phyloP scores from a whole-genome alignment of 192 early-diverging fungal genomes.

The Mycoemilia scoparia region DNA sequence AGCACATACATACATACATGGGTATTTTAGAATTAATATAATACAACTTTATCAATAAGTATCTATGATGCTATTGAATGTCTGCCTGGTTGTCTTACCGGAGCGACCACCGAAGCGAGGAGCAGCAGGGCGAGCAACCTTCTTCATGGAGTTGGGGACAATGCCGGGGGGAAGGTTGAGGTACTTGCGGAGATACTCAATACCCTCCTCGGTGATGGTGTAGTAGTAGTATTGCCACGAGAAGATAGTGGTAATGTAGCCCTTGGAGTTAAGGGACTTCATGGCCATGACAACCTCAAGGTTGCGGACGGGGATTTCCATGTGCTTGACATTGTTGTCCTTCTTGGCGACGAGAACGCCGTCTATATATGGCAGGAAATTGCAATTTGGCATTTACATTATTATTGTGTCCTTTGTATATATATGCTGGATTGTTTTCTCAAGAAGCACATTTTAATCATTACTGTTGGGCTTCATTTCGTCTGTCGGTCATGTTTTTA shows the following conservation, averaged over 20 bases:
- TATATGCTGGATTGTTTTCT: slow-evolving; percentile 18
- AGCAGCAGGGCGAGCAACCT: slow-evolving; percentile 59
- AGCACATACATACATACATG: slow-evolving; percentile 1
- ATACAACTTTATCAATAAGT: not conserved
- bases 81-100: slow-evolving; percentile 29
- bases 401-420: not conserved
- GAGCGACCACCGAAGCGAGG: slow-evolving; percentile 45
- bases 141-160: slow-evolving; percentile 93
- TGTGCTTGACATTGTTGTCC: slow-evolving; percentile 95
- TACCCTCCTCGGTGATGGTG: slow-evolving; percentile 93
- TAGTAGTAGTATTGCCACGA: slow-evolving; percentile 99
- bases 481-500: not conserved
- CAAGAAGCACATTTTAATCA: slow-evolving; percentile 1
- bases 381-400: slow-evolving; percentile 5
- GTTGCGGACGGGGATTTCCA: slow-evolving; percentile 94
- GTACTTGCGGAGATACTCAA: slow-evolving; percentile 91
- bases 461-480: not conserved
- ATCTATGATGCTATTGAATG: slow-evolving; percentile 3
- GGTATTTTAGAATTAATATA: not conserved
- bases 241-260: slow-evolving; percentile 90
- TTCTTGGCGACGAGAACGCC: slow-evolving; percentile 98
- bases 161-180: slow-evolving; percentile 95
- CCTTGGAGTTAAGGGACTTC: slow-evolving; percentile 87
- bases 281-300: slow-evolving; percentile 98
- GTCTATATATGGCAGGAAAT: no score